Percentiles rank a stretch among this genome's conserved stretches.
These are phyloP conservation scores for Protomyces arabidopsidicola DNA, from an alignment of 1,139 yeast species.

Conservation along the genomic window DNA sequence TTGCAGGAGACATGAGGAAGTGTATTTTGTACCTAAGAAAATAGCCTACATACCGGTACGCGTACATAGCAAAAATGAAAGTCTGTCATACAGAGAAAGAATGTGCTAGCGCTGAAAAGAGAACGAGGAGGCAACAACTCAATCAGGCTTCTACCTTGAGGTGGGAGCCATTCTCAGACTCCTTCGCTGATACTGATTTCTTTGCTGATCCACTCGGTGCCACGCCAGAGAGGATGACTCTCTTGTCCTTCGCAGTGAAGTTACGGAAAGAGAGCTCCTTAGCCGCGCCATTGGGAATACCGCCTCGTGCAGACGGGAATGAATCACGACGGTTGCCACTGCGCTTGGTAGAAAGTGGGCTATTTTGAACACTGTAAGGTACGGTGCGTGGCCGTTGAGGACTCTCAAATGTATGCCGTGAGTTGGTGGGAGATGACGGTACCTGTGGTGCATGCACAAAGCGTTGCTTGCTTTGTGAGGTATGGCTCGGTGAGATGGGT, in stretches of 20 bases:
- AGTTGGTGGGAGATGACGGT: neutral
- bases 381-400: neutral
- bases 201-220: constrained; percentile 28
- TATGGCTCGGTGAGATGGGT: neutral
- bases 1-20: no score
- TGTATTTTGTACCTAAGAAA: no score
- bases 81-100: neutral
- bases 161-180: no score
- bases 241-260: constrained; percentile 27
- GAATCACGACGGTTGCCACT: neutral
- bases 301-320: neutral
- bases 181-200: neutral
- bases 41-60: neutral
- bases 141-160: no score
- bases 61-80: neutral
- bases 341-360: neutral
- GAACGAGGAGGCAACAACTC: neutral
- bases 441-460: neutral
- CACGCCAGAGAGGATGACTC: constrained; percentile 26
- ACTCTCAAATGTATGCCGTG: neutral
- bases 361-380: neutral
- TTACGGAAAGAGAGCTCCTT: constrained; percentile 24
- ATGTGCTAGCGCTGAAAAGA: neutral
- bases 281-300: neutral
- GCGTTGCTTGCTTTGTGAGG: neutral